Evolutionary conservation across 2,329 filamentous ascomycete genomes (phyloP).

Genomic region (Cladosporium halotolerans): DNA sequence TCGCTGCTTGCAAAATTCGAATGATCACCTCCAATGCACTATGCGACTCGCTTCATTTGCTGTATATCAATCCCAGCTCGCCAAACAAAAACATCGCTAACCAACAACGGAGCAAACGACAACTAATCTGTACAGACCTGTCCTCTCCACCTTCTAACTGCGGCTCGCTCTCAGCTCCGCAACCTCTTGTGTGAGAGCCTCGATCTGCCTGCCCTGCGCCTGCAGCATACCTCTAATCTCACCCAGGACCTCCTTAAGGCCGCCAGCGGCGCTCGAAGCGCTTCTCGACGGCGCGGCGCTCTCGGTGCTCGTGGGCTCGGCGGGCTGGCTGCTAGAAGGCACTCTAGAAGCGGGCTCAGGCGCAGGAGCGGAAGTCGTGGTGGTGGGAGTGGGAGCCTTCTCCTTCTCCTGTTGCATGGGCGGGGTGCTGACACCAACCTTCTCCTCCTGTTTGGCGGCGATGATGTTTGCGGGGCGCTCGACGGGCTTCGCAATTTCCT

Average conservation of each 20-base stretch:
- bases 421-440: slow-evolving; percentile 30
- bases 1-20: no score
- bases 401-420: slow-evolving; percentile 19
- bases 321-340: background rate
- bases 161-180: slow-evolving; percentile 51
- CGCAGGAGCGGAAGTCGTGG: slow-evolving; percentile 23
- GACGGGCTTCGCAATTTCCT: slow-evolving; percentile 71
- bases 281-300: slow-evolving; percentile 31
- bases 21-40: no score
- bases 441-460: slow-evolving; percentile 34
- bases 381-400: slow-evolving; percentile 1
- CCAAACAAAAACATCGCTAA: no score
- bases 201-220: slow-evolving; percentile 70
- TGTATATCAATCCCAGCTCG: no score
- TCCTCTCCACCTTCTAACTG: no score
- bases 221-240: slow-evolving; percentile 74
- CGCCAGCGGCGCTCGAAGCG: slow-evolving; percentile 43
- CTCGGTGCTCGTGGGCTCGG: slow-evolving; percentile 8
- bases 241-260: slow-evolving; percentile 59
- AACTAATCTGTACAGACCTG: no score
- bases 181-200: slow-evolving; percentile 71
- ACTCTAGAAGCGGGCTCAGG: slow-evolving; percentile 17
- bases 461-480: slow-evolving; percentile 48
- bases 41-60: no score
- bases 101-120: no score